Evolutionary conservation across 257 asterid species (phyloP), one percentile per base, ranked within the genome.

Genomic region (Nicotiana otophora): DNA sequence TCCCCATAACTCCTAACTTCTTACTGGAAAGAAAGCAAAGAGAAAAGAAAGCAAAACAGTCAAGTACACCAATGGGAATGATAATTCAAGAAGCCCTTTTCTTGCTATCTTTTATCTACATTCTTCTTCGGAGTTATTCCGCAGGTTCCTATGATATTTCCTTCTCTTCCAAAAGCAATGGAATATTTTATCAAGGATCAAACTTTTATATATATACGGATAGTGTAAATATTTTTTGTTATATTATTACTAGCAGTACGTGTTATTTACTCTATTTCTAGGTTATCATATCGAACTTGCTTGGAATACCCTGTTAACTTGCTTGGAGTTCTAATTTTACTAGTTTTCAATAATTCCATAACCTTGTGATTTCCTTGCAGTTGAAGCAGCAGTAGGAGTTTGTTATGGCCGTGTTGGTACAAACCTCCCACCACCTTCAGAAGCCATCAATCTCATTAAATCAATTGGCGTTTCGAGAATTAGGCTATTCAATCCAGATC

Each of bases 401-500:
- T 92, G 97, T 87, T 93, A 90, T 80, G 94, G 97, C 67, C 92
- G 89, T 0, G 88, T 89, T 1, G 93, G 89, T 4, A 83, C 46
- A 84, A 89, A 93, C 87, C 86, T 91, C 17, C 97, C 93, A 51
- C 89, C 88, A 0, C 77, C 97, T 36, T 51, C 91, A 0, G 82
- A 84, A 57, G 93, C 84, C 15, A 82, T 87, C 83, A 68, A 57
- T 82, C 89, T 93, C 82, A 84, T 92, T 60, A 69, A 81, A 74
- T 86, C 92, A 86, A 92, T 89, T 77, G 89, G 89, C 36, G 91
- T 92, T 36, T 62, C 89, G 36, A 82, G 86, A 69, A 63, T 92
- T 81, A 87, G 94, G 1, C 80, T 93, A 1, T 92, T 93, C 89
- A 93, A 92, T 85, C 89, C 92, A 2, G 92, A 93, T 48, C 90